Percentiles rank a stretch among this genome's conserved stretches.
Conservation (phyloP, 2,329 filamentous ascomycete species). For the Trichoderma semiorbis region DNA sequence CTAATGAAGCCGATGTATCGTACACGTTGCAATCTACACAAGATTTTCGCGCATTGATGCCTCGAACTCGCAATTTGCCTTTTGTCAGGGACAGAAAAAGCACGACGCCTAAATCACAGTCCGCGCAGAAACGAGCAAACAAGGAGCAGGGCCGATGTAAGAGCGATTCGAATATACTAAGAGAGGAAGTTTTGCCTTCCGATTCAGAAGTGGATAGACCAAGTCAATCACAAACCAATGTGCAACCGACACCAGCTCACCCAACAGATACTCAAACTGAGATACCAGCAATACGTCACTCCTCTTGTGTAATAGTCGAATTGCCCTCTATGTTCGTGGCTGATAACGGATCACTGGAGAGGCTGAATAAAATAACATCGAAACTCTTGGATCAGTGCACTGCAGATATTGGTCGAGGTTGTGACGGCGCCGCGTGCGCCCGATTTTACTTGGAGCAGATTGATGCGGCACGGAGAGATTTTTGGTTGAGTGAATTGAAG, state of each 20-base stretch:
- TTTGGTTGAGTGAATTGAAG: slow-evolving; percentile 30
- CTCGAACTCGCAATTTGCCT: slow-evolving; percentile 31
- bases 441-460: slow-evolving; percentile 33
- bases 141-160: neutral
- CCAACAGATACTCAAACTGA: neutral
- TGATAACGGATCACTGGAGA: slow-evolving; percentile 24
- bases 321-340: slow-evolving; percentile 25
- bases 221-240: neutral
- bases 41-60: slow-evolving; percentile 31
- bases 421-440: slow-evolving; percentile 25
- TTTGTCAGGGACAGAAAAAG: slow-evolving; percentile 19
- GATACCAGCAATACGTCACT: neutral
- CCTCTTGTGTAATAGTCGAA: neutral
- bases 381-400: slow-evolving; percentile 33
- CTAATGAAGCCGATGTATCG: neutral
- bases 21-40: neutral
- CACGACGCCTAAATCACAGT: neutral
- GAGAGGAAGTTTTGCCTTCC: neutral
- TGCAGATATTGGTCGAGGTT: slow-evolving; percentile 27
- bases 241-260: neutral
- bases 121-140: neutral
- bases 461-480: slow-evolving; percentile 25
- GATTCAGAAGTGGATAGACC: neutral
- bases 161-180: neutral
- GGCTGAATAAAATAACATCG: slow-evolving; percentile 27